A percentile compares a stretch with the other conserved stretches of the same genome.
These are phyloP conservation scores for Papiliotrema nemorosa DNA, from an alignment of 1,284 basidiomycete genomes.

Conservation along the genomic window DNA sequence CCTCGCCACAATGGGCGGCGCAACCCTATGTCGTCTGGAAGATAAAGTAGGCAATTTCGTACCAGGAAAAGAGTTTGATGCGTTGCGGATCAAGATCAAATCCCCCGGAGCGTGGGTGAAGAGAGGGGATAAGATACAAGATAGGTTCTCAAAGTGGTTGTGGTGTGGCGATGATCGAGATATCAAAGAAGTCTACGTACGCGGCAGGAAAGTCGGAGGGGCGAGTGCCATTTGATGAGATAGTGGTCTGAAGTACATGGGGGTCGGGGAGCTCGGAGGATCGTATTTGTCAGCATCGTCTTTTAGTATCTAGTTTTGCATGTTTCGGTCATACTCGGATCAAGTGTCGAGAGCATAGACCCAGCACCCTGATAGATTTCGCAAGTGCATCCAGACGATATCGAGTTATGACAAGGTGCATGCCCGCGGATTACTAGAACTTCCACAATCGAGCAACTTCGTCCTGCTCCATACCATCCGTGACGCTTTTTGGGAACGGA, in stretches of 20 bases:
- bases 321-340: too few relatives aligned
- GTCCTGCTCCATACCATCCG: conserved; percentile 7
- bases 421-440: conserved; percentile 4
- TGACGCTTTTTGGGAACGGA: conserved; percentile 12
- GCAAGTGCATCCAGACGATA: too few relatives aligned
- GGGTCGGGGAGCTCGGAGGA: too few relatives aligned
- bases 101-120: conserved; percentile 54
- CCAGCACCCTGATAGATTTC: too few relatives aligned
- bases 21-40: conserved; percentile 71
- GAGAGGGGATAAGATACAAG: conserved; percentile 40
- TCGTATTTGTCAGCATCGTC: too few relatives aligned
- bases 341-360: too few relatives aligned
- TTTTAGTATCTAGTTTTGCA: too few relatives aligned
- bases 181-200: conserved; percentile 77
- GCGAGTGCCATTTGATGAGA: too few relatives aligned
- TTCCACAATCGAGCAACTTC: conserved; percentile 9
- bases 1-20: conserved; percentile 89
- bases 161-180: conserved; percentile 85
- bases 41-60: conserved; percentile 72
- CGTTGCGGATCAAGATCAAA: conserved; percentile 64
- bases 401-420: too few relatives aligned
- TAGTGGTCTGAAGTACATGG: too few relatives aligned
- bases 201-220: conserved; percentile 64
- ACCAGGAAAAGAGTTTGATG: conserved; percentile 85
- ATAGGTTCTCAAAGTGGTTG: conserved; percentile 37